Conservation (phyloP, 2,329 filamentous ascomycete species). For the Monascus ruber region DNA sequence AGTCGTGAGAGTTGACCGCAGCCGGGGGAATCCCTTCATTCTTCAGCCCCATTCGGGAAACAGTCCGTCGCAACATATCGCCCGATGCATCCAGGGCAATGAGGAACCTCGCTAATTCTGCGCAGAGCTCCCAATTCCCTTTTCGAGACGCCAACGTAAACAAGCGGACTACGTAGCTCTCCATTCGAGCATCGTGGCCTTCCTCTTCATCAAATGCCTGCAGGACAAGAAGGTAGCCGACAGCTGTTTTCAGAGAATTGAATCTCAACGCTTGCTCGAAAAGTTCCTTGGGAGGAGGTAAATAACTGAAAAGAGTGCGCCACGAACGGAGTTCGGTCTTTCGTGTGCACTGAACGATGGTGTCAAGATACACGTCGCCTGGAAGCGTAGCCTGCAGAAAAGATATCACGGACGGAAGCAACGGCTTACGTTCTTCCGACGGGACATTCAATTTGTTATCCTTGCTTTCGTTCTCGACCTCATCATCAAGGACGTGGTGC, state of each 20-base stretch:
- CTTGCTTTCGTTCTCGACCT: slow-evolving; percentile 56
- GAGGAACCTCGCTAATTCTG: slow-evolving; percentile 86
- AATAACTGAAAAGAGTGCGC: slow-evolving; percentile 82
- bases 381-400: slow-evolving; percentile 62
- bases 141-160: slow-evolving; percentile 70
- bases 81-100: slow-evolving; percentile 85
- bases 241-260: slow-evolving; percentile 84
- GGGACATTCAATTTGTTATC: slow-evolving; percentile 17
- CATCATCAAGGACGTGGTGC: slow-evolving; percentile 87
- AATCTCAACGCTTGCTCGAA: slow-evolving; percentile 85
- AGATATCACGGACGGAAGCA: slow-evolving; percentile 43
- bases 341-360: slow-evolving; percentile 90
- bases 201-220: slow-evolving; percentile 57
- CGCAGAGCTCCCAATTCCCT: slow-evolving; percentile 90
- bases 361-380: slow-evolving; percentile 66
- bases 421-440: slow-evolving; percentile 16
- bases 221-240: slow-evolving; percentile 88
- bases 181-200: slow-evolving; percentile 41
- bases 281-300: slow-evolving; percentile 79
- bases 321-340: slow-evolving; percentile 95
- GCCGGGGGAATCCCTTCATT: slow-evolving; percentile 4
- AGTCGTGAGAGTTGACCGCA: slow-evolving; percentile 4
- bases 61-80: slow-evolving; percentile 50
- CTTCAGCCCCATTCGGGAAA: slow-evolving; percentile 30
- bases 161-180: slow-evolving; percentile 58